Evolutionary conservation across 345 rosid genomes (phyloP).

Genomic region (Gossypium ekmanianum): DNA sequence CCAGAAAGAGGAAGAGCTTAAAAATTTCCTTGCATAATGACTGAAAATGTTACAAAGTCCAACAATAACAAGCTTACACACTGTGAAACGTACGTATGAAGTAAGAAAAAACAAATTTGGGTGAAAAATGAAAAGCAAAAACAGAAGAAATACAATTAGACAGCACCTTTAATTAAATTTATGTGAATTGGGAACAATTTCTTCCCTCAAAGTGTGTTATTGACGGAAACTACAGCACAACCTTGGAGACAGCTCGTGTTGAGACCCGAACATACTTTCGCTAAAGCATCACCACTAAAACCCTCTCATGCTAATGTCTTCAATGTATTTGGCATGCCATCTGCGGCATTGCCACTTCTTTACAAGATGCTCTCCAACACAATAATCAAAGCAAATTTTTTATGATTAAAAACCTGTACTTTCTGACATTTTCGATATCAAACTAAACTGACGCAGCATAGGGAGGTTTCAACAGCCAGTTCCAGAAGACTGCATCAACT

Average conservation of each 20-base stretch:
- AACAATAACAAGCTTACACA: slow-evolving; percentile 30
- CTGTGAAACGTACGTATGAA: slow-evolving; percentile 14
- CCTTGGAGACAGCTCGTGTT: slow-evolving; percentile 16
- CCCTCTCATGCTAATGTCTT: slow-evolving; percentile 33
- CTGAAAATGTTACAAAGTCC: slow-evolving; percentile 6
- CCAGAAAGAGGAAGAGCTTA: neutral
- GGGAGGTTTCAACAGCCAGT: slow-evolving; percentile 34
- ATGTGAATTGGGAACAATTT: slow-evolving; percentile 29
- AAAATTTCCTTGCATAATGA: slow-evolving; percentile 6
- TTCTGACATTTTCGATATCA: slow-evolving; percentile 22
- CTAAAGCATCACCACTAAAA: slow-evolving; percentile 25
- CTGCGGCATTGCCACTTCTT: slow-evolving; percentile 38
- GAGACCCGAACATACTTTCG: slow-evolving; percentile 12
- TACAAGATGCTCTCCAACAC: slow-evolving; percentile 47
- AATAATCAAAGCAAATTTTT: slow-evolving; percentile 29
- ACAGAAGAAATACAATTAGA: slow-evolving; percentile 7
- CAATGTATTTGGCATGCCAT: slow-evolving; percentile 25
- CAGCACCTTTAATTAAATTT: slow-evolving; percentile 34
- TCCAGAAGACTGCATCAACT: slow-evolving; percentile 32
- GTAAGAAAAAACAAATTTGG: slow-evolving; percentile 19
- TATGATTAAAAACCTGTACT: slow-evolving; percentile 30
- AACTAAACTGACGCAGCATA: slow-evolving; percentile 26
- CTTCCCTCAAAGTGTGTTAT: slow-evolving; percentile 34
- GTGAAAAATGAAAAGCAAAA: slow-evolving; percentile 13
- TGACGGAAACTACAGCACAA: slow-evolving; percentile 31